Base-by-base conservation (phyloP, 768 basidiomycete species). In the Megacollybia marginata region DNA sequence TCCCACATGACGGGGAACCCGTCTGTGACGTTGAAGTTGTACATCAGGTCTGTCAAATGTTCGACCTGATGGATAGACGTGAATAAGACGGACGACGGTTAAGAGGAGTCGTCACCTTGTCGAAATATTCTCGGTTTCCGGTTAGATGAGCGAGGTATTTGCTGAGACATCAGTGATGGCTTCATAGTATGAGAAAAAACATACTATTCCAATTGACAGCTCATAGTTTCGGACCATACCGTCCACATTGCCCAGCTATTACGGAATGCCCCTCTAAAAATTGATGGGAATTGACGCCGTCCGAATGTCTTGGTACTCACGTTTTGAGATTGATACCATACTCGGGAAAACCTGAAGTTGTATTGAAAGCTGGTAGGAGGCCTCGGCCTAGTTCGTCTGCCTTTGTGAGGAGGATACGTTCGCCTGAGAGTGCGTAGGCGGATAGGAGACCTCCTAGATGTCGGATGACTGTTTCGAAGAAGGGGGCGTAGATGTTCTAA, bases 61-160 rank as follows among this genome's bases (percentile, higher is more conserved):
- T 78, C 72, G 2, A 55, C 79, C 81, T 56, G 65, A 56, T 1
- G 62, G 61, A 69, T 65, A 28, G 23, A 28, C 23, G 6, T 28
- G 23, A 12, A 69, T 59, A 51, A 75, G 73, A n/a, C 67, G 68
- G 1, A 66, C 72, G 59, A 8, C 73, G 59, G 33, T 48, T 0
- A 16, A 16, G 34, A 12, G 46, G 2, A 33, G 13, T 2, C 9
- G 35, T 19, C 35, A 71, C 74, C 60, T 68, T 73, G 52, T 79
- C 71, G 52, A 68, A 76, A 61, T 83, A 85, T 40, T 75, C 74
- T 32, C 75, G 67, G 50, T 85, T 79, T 8, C 84, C 85, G 1
- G 88, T 91, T 3, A 85, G 61, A 60, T 86, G 79, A 3, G 85
- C 85, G 0, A 92, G 74, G 55, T 90, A 91, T 84, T 91, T 49